Conservation (phyloP, 805 yeast species). For the Cyberlindnera xishuangbannaensis region DNA sequence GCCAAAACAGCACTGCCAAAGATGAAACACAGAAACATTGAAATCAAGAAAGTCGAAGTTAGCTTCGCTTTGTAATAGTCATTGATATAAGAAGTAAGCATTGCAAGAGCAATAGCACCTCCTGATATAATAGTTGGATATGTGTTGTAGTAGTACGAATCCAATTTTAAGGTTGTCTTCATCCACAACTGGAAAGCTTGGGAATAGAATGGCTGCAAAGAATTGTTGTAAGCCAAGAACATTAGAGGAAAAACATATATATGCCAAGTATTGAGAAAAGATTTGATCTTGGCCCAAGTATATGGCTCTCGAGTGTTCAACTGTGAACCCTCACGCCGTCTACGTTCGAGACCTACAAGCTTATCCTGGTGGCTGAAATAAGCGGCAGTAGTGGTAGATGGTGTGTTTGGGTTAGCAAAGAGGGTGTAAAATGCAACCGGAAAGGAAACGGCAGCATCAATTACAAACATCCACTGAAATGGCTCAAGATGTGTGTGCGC, state of each 20-base stretch:
- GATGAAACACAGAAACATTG: constrained; percentile 34
- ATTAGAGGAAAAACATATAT: constrained; percentile 36
- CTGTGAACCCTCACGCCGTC: constrained; percentile 37
- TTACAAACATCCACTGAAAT: constrained; percentile 42
- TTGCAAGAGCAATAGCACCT: constrained; percentile 32
- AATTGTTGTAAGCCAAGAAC: constrained; percentile 16
- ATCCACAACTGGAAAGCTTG: constrained; percentile 37
- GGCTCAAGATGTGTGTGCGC: constrained; percentile 26
- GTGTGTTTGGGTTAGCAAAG: constrained; percentile 41
- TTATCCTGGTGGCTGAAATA: constrained; percentile 37
- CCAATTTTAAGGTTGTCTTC: constrained; percentile 29
- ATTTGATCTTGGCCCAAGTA: constrained; percentile 32
- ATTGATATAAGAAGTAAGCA: constrained; percentile 31
- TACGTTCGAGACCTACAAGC: constrained; percentile 41
- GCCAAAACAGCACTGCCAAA: constrained; percentile 40
- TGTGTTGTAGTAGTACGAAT: constrained; percentile 32
- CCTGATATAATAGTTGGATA: constrained; percentile 37
- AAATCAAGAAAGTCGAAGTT: constrained; percentile 33
- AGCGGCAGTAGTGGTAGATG: constrained; percentile 38
- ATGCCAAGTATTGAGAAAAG: constrained; percentile 45
- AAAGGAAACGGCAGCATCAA: constrained; percentile 38
- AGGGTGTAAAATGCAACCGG: constrained; percentile 40
- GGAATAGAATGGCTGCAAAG: constrained; percentile 26
- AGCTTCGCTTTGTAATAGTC: constrained; percentile 31
- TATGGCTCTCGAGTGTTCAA: constrained; percentile 31